A percentile compares a stretch with the other conserved stretches of the same genome.
Conservation (phyloP, 805 yeast species). For the Nakazawaea ernobii region DNA sequence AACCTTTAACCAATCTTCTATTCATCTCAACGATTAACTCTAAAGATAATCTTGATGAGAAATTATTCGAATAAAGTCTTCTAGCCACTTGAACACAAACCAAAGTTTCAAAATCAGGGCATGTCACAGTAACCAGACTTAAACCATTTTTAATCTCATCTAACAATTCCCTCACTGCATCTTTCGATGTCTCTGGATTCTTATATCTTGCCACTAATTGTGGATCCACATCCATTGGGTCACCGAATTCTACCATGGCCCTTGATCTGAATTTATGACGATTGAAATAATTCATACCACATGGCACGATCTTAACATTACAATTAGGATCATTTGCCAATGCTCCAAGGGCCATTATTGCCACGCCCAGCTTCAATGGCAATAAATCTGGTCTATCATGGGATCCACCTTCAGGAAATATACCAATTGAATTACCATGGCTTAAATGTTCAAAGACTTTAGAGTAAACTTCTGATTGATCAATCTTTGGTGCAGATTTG, state of each 20-base stretch:
- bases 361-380: slow-evolving; percentile 96
- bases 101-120: slow-evolving; percentile 84
- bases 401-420: slow-evolving; percentile 98
- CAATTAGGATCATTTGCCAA: slow-evolving; percentile 71
- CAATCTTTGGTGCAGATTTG: slow-evolving; percentile 76
- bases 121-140: slow-evolving; percentile 79
- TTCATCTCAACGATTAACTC: slow-evolving; percentile 88
- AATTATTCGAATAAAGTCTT: slow-evolving; percentile 75
- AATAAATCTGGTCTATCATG: slow-evolving; percentile 90
- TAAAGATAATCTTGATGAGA: slow-evolving; percentile 66
- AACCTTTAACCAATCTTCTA: slow-evolving; percentile 79
- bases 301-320: slow-evolving; percentile 85
- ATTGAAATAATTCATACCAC: slow-evolving; percentile 96
- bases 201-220: slow-evolving; percentile 62
- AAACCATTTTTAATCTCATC: slow-evolving; percentile 68
- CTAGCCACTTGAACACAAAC: slow-evolving; percentile 90
- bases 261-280: slow-evolving; percentile 93
- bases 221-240: slow-evolving; percentile 64
- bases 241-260: slow-evolving; percentile 92
- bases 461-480: slow-evolving; percentile 79
- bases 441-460: slow-evolving; percentile 80
- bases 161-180: slow-evolving; percentile 67
- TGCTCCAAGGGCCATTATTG: slow-evolving; percentile 96
- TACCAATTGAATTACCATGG: slow-evolving; percentile 78
- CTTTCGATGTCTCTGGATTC: slow-evolving; percentile 53